A percentile compares a stretch with the other conserved stretches of the same genome.
Conservation (phyloP, 495 filamentous ascomycete genomes). For the Bryoglossum gracile region DNA sequence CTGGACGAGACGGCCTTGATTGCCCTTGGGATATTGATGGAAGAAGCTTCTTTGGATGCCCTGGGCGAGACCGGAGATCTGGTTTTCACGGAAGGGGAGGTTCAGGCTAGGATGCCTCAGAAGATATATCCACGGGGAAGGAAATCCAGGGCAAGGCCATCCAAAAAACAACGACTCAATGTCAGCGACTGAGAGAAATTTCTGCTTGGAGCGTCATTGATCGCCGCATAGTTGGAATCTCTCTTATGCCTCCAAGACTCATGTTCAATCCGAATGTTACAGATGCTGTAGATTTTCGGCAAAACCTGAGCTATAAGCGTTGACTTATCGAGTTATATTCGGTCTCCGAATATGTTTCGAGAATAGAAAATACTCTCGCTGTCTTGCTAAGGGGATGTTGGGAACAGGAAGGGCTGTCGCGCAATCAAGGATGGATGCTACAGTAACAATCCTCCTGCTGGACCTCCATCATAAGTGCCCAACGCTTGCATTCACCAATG, state of each 20-base stretch:
- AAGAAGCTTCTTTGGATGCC: slow-evolving; percentile 59
- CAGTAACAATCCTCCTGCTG: no score
- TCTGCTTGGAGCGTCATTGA: not conserved
- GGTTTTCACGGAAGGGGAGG: slow-evolving; percentile 59
- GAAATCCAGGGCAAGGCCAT: not conserved
- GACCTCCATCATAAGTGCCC: no score
- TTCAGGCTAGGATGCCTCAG: not conserved
- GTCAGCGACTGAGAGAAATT: not conserved
- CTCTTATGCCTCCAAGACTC: no score
- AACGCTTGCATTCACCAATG: no score
- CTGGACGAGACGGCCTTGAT: slow-evolving; percentile 84
- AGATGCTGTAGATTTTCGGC: not conserved
- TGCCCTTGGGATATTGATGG: slow-evolving; percentile 72
- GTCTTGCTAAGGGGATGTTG: no score
- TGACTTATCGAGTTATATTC: not conserved
- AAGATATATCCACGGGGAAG: not conserved
- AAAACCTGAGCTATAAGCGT: not conserved
- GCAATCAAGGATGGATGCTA: no score
- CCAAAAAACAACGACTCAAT: slow-evolving; percentile 6
- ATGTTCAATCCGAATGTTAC: not conserved
- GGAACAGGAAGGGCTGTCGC: no score
- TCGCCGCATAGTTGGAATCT: no score
- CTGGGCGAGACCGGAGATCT: slow-evolving; percentile 68
- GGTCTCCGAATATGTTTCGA: not conserved
- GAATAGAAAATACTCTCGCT: no score